These are phyloP conservation scores for Colletotrichum filicis DNA, from an alignment of 2,329 filamentous ascomycete genomes.

Conservation along the genomic window DNA sequence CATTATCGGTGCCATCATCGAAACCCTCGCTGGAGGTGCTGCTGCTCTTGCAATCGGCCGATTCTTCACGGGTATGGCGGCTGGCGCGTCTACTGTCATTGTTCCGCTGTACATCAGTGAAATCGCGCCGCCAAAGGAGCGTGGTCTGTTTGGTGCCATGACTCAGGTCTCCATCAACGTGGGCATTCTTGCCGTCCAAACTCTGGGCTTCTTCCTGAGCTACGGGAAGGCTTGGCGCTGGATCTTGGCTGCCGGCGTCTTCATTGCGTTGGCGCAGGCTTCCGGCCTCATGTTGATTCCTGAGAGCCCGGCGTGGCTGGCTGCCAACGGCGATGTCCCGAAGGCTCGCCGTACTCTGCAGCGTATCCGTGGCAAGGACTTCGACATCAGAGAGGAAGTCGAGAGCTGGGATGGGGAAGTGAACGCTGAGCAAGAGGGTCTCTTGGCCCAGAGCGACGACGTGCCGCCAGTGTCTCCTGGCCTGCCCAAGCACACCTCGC, in stretches of 20 bases:
- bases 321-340: constrained; percentile 70
- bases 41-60: constrained; percentile 77
- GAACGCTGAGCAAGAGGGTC: constrained; percentile 74
- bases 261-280: constrained; percentile 74
- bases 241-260: constrained; percentile 79
- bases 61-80: constrained; percentile 83
- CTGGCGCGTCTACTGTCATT: constrained; percentile 90
- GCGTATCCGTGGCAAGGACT: constrained; percentile 76
- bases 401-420: constrained; percentile 64
- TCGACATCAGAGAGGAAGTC: constrained; percentile 80
- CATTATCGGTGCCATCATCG: constrained; percentile 77
- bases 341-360: constrained; percentile 76
- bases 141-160: constrained; percentile 84
- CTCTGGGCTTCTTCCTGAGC: constrained; percentile 89
- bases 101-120: constrained; percentile 96
- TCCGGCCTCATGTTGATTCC: constrained; percentile 80
- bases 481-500: constrained; percentile 37
- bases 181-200: constrained; percentile 86
- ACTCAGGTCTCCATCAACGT: constrained; percentile 95
- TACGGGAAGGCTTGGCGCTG: constrained; percentile 83
- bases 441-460: constrained; percentile 59
- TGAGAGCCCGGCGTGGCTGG: constrained; percentile 91
- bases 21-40: constrained; percentile 77
- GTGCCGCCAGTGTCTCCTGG: constrained; percentile 39
- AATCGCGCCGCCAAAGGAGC: constrained; percentile 78